Base-by-base conservation (phyloP, 768 basidiomycete genomes). In the Myochromella boudieri region DNA sequence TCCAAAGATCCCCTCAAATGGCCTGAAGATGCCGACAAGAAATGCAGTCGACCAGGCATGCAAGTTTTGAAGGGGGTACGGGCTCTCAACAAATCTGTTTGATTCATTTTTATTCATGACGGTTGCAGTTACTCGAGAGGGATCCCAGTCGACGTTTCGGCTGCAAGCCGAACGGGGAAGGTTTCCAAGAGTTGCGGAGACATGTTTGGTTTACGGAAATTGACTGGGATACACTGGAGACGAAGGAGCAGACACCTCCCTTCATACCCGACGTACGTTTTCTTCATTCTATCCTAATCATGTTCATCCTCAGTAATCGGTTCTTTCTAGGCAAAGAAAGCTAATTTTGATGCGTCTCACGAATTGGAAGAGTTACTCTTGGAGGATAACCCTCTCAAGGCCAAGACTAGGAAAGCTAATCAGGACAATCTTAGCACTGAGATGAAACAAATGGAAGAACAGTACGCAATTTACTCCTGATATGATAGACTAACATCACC, bases 331-430 rank as follows among this genome's bases (percentile, higher is more conserved):
- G 85, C 86, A n/a, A 98, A 97, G 72, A 97, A 97, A 68, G 93
- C 95, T 24, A 97, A 99, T 66, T 99, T 99, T 62, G 95, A 99
- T 62, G 95, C 95, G 21, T 97, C 95, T 10, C 95, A 98, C 60
- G 95, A 99, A 67, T 71, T 99, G 27, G 95, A 99, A 61, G 95
- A 99, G 68, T 75, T 99, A 17, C 67, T 99, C 9, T 70, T 99
- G 14, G 95, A 99, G 67, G 95, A 97, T 62, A 97, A 98, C 58
- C 95, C 95, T 33, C 74, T 99, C 45, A 97, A 97, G 63, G 95
- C 95, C 7, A 86, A 92, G 61, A 85, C 88, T 51, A 82, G 95
- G 41, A 97, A 95, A 64, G 85, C 84, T 7, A 89, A 88, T 48
- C 89, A 94, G 55, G 95, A 97, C 57, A 85, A 82, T 47, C 68